Conservation (phyloP, 2,329 filamentous ascomycete genomes). For the Pestalotiopsis fici region DNA sequence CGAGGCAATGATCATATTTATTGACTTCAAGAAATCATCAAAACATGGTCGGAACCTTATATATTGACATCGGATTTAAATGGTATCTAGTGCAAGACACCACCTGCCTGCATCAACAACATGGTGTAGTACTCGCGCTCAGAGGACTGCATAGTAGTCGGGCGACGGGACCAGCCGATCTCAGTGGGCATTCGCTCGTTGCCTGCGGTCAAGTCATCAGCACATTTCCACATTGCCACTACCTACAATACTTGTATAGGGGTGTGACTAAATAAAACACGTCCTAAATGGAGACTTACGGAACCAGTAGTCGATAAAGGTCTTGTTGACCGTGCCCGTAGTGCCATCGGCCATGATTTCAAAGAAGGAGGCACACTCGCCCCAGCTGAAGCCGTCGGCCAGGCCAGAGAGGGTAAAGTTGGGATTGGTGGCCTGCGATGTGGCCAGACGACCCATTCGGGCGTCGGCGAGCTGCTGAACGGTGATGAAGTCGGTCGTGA, state of each 20-base stretch:
- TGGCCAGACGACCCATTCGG: constrained; percentile 15
- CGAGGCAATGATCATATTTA: no score
- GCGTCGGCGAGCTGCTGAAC: constrained; percentile 19
- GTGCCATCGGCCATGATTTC: not conserved
- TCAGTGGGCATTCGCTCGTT: not conserved
- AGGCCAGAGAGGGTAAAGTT: constrained; percentile 7
- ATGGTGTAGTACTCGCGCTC: not conserved
- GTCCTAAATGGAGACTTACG: not conserved
- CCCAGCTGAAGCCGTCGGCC: not conserved
- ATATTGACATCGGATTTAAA: not conserved
- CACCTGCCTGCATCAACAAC: not conserved
- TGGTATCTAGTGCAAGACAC: not conserved
- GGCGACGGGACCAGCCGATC: not conserved
- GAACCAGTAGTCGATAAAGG: constrained; percentile 5
- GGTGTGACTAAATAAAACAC: no score
- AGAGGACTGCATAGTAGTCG: not conserved
- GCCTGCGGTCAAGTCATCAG: not conserved
- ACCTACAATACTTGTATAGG: no score
- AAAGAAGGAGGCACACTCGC: constrained; percentile 8
- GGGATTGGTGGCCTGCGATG: constrained; percentile 21
- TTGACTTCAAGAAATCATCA: no score
- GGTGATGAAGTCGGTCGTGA: constrained; percentile 17
- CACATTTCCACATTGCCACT: not conserved
- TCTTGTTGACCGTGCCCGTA: not conserved
- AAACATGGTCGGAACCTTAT: no score